Percentiles rank a stretch among this genome's conserved stretches.
phyloP scores from a whole-genome alignment of 352 stramenopile genomes.

The Phytophthora cactorum region DNA sequence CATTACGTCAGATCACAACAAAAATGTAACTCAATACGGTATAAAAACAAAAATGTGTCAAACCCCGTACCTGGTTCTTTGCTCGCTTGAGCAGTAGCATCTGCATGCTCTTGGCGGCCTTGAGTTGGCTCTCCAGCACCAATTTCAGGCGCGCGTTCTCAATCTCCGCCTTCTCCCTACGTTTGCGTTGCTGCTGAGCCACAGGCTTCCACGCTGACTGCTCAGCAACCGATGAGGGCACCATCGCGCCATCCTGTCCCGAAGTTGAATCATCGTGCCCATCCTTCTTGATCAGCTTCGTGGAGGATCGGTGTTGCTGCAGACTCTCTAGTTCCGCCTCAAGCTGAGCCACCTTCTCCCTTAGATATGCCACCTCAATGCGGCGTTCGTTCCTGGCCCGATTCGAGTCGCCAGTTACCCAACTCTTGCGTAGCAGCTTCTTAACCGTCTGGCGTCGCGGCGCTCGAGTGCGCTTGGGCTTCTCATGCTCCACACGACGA shows the following conservation, averaged over 20 bases:
- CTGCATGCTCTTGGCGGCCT: no score
- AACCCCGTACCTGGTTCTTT: no score
- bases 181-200: no score
- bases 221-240: conserved; percentile 15
- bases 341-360: conserved; percentile 43
- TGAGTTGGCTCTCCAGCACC: no score
- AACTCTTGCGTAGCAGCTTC: conserved; percentile 43
- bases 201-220: conserved; percentile 42
- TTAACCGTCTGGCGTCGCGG: conserved; percentile 32
- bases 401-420: conserved; percentile 41
- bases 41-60: no score
- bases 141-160: no score
- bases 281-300: conserved; percentile 34
- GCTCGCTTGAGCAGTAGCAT: no score
- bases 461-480: conserved; percentile 25
- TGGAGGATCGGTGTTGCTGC: conserved; percentile 25
- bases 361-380: conserved; percentile 51
- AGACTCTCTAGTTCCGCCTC: conserved; percentile 35
- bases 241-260: conserved; percentile 11
- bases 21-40: not conserved
- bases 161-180: no score
- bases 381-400: conserved; percentile 45
- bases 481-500: conserved; percentile 15
- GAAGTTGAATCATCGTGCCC: conserved; percentile 13
- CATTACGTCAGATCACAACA: conserved; percentile 4